These are phyloP conservation scores for Gonapodya prolifera DNA, from an alignment of 192 early-diverging fungal species.

Conservation along the genomic window DNA sequence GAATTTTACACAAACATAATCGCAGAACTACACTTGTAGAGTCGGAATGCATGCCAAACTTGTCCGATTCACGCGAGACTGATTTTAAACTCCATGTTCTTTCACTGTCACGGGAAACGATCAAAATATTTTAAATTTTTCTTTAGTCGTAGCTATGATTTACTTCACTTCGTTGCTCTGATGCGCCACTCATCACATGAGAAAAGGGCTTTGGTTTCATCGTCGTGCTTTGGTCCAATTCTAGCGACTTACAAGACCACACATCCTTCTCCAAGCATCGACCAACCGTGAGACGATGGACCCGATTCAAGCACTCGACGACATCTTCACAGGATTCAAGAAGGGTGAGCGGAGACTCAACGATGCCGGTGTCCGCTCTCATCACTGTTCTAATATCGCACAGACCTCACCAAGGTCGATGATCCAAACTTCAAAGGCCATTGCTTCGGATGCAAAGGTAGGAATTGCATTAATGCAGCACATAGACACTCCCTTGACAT, in stretches of 20 bases:
- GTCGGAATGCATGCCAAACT: too few relatives aligned
- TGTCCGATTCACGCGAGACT: too few relatives aligned
- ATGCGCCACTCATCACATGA: not conserved
- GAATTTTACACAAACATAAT: slow-evolving; percentile 23
- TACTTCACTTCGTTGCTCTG: too few relatives aligned
- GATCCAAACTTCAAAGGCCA: not conserved
- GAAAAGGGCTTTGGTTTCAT: not conserved
- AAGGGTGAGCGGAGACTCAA: not conserved
- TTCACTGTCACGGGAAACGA: too few relatives aligned
- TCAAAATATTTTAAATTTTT: too few relatives aligned
- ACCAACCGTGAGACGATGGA: not conserved
- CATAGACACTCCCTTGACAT: too few relatives aligned
- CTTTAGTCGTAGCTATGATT: too few relatives aligned
- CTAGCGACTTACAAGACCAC: not conserved
- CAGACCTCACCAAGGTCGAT: not conserved
- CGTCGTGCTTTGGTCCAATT: too few relatives aligned
- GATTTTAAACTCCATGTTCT: too few relatives aligned
- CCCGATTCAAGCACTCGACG: not conserved
- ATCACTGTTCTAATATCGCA: not conserved
- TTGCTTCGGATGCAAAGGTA: not conserved
- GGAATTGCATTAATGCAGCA: not conserved
- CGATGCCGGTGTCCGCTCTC: too few relatives aligned
- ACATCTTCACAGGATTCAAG: not conserved
- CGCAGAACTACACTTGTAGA: not conserved
- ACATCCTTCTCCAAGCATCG: not conserved